Evolutionary conservation across 2,329 filamentous ascomycete genomes (phyloP).

Genomic region (Epichloe gansuensis): DNA sequence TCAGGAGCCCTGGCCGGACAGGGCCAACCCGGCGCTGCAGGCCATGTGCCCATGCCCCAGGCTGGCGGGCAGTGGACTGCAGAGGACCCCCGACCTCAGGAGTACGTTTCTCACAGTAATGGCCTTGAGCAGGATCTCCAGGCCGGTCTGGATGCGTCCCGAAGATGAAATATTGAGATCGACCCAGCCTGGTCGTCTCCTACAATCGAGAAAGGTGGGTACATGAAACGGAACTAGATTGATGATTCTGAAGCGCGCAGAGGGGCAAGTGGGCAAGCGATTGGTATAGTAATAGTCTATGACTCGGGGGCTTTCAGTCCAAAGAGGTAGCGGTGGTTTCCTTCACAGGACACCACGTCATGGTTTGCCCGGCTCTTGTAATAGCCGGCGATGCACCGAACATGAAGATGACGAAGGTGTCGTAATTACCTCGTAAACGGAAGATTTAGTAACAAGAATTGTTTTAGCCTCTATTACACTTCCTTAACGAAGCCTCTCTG

Average conservation of each 20-base stretch:
- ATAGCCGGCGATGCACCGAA: too few species aligned
- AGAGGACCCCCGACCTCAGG: constrained; percentile 48
- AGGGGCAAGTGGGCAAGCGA: not conserved
- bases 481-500: too few species aligned
- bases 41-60: constrained; percentile 40
- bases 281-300: not conserved
- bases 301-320: not conserved
- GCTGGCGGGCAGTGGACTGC: constrained; percentile 41
- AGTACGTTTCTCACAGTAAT: constrained; percentile 35
- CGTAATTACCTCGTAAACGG: too few species aligned
- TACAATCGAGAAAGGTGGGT: too few species aligned
- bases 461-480: too few species aligned
- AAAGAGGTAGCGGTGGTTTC: not conserved
- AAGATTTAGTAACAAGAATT: too few species aligned
- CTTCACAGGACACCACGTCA: too few species aligned
- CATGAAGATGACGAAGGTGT: too few species aligned
- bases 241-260: too few species aligned
- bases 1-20: constrained; percentile 18
- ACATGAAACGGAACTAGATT: not conserved
- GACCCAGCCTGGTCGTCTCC: too few species aligned
- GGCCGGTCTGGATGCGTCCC: constrained; percentile 26
- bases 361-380: too few species aligned
- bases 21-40: constrained; percentile 24
- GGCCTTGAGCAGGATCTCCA: constrained; percentile 48
- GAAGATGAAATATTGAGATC: constrained; percentile 7